A percentile compares a stretch with the other conserved stretches of the same genome.
Conservation (phyloP, 805 yeast species). For the Yueomyces sinensis region DNA sequence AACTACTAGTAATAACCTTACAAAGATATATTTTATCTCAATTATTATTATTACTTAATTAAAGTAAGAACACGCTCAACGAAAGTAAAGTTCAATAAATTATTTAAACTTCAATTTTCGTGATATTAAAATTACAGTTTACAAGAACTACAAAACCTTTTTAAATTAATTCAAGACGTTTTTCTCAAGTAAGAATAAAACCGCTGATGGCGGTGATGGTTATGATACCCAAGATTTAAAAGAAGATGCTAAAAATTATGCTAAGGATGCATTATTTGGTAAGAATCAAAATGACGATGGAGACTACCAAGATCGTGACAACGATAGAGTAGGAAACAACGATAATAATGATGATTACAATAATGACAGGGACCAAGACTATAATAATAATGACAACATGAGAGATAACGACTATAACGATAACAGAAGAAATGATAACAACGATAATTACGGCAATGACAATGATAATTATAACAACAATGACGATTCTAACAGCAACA, state of each 20-base stretch:
- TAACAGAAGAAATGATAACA: not conserved
- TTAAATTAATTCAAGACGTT: not conserved
- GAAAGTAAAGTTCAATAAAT: no score
- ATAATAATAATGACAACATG: not conserved
- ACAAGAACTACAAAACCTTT: no score
- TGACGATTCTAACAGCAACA: not conserved
- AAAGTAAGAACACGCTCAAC: no score
- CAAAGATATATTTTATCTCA: no score
- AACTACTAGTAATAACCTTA: no score
- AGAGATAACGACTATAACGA: not conserved
- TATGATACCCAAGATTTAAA: not conserved
- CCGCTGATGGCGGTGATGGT: not conserved
- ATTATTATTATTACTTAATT: no score
- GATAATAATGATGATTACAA: not conserved
- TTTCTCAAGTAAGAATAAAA: not conserved
- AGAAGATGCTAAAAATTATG: not conserved
- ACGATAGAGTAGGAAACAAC: not conserved
- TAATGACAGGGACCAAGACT: not conserved
- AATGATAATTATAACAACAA: not conserved
- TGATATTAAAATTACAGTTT: no score
- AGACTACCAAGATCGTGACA: not conserved
- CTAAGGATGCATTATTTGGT: not conserved
- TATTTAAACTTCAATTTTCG: no score
- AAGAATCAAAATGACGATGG: not conserved
- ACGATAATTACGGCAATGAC: not conserved